phyloP scores from a whole-genome alignment of 441 rosid species.

The Populus trichocarpa region DNA sequence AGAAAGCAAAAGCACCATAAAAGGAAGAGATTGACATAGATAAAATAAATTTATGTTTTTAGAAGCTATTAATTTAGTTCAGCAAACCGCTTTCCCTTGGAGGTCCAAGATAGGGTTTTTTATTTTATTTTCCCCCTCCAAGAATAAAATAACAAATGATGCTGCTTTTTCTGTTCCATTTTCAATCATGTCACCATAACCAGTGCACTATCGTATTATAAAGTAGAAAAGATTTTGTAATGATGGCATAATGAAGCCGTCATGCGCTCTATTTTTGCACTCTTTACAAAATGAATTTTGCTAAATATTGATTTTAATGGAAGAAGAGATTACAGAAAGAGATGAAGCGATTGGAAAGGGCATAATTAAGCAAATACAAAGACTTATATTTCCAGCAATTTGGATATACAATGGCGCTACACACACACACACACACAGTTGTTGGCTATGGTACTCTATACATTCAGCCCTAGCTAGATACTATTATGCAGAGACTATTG shows the following conservation, averaged over 20 bases:
- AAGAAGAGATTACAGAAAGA: background rate
- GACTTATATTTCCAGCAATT: background rate
- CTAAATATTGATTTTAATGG: background rate
- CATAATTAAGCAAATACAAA: background rate
- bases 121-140: no score
- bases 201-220: background rate
- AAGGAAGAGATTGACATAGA: no score
- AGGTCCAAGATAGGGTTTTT: no score
- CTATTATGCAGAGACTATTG: slow-evolving; percentile 5
- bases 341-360: background rate
- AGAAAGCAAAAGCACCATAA: no score
- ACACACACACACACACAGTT: no score
- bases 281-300: background rate
- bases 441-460: background rate
- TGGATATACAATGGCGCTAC: background rate
- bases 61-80: no score
- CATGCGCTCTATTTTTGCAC: background rate
- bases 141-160: no score
- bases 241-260: slow-evolving; percentile 3
- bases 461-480: no score
- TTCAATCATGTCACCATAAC: no score
- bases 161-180: background rate
- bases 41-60: no score
- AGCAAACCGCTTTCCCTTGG: no score
- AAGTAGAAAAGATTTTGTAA: background rate